Base-by-base conservation (phyloP, 75 land plant species). In the Pinus tabuliformis region DNA sequence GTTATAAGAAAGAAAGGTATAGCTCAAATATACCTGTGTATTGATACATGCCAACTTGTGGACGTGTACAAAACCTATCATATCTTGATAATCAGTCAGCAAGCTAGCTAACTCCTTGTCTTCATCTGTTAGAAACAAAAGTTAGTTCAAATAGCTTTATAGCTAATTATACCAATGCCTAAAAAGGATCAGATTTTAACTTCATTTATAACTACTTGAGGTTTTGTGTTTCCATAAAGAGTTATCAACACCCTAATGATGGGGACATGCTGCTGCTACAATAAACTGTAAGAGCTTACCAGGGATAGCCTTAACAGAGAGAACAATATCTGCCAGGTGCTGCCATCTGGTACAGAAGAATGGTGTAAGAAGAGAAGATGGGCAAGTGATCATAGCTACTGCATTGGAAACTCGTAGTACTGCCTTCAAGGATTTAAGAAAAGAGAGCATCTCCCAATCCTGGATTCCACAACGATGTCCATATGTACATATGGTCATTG, bases 371-470 rank as follows among this genome's bases (percentile, higher is more conserved):
- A 97, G 83, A 5, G 95, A 84, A 75, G 89, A 77, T 62, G 98
- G 99, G 75, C 90, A 92, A 17, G 93, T 90, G 62, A 97, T 72
- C 59, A 97, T 70, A 56, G 91, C 98, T 58, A 97, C 93, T 78
- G 93, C 87, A 84, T 90, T 96, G 11, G 89, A 86, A 70, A 86
- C 87, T 56, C 90, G 87, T 6, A 92, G 37, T 81, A 81, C 73
- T 58, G 85, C 77, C 83, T 79, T 94, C 58, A 97, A 81, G 54
- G 80, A 78, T 74, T 85, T 91, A 70, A 97, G 70, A 79, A 92
- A 92, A 11, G 88, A 82, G 59, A 97, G 86, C 84, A 97, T 82
- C 71, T 92, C 93, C 98, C 99, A 97, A 60, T 97, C 99, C 99
- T 97, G 74, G 56, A 81, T 56, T 37, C 21, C 15, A 49, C 39